Evolutionary conservation across 768 basidiomycete species (phyloP), one percentile per base, ranked within the genome.

Genomic region (Pulveroboletus sp.): DNA sequence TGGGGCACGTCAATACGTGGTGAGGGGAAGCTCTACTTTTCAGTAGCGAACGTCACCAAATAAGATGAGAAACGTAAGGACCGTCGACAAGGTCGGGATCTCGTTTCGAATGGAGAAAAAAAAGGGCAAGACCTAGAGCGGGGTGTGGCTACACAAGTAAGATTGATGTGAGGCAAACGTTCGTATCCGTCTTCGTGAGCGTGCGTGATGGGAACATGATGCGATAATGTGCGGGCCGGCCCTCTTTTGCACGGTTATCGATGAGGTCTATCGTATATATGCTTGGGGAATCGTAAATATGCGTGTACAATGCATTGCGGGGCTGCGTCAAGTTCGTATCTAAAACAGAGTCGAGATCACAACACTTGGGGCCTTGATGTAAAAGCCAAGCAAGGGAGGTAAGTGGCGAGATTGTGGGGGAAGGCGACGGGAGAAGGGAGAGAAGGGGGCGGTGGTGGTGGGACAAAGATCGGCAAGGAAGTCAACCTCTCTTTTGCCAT

Each of bases 271-370:
- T 46, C 45, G 54, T 63, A 48, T 63, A 43, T 53, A 51, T 56
- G 54, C 57, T 44, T 62, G 57, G 18, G 39, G 35, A 31, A 0
- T 62, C 60, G 58, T 62, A 31, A 42, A 42, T 51, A 52, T 63
- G 54, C 60, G 50, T 62, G 56, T 64, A 51, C 44, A 60, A 61
- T 58, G 61, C 61, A 60, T 61, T 57, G 61, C 50, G 58, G n/a
- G 8, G n/a, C 61, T 57, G 55, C 50, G 61, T 63, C 42, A 51
- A 21, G 38, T 32, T 60, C 60, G 50, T 62, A 57, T 63, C 60
- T 63, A 57, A 42, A 27, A 46, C 21, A 21, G 21, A 21, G 21
- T 21, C 4, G 21, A 31, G 30, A 48, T 41, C 37, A 28, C 38
- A 46, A 28, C 31, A 44, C 43, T n/a, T 26, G 46, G 43, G 26